Conservation (phyloP, 768 basidiomycete genomes). For the Leccinum olivaceopallidum region DNA sequence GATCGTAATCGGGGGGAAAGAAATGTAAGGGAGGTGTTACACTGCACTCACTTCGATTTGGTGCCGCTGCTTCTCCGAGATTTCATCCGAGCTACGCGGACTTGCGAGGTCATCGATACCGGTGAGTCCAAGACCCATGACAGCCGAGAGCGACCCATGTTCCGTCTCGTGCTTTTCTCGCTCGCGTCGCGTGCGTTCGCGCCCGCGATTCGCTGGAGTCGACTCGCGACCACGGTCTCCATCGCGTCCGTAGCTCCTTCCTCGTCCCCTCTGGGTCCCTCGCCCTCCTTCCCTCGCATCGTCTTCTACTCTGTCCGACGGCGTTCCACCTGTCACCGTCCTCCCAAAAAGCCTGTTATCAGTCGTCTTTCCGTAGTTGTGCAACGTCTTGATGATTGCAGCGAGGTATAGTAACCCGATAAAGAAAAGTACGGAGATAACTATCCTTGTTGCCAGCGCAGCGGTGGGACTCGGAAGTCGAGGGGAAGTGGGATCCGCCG, state of each 20-base stretch:
- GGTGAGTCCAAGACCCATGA: constrained; percentile 30
- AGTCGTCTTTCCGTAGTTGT: constrained; percentile 47
- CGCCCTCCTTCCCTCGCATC: constrained; percentile 3
- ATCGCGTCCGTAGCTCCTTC: neutral
- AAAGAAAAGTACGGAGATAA: constrained; percentile 51
- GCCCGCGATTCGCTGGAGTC: constrained; percentile 9
- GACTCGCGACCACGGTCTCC: constrained; percentile 4
- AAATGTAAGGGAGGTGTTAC: neutral
- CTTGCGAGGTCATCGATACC: constrained; percentile 22
- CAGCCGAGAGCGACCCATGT: constrained; percentile 22
- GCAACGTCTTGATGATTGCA: constrained; percentile 62
- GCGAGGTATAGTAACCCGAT: constrained; percentile 62
- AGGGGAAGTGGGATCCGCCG: constrained; percentile 37
- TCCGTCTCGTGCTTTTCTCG: constrained; percentile 11
- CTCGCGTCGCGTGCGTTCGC: constrained; percentile 7
- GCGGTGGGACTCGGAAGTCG: constrained; percentile 38
- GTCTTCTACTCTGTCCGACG: neutral
- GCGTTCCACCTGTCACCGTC: neutral
- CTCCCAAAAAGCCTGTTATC: neutral
- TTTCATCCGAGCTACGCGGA: constrained; percentile 15
- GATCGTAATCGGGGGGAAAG: neutral
- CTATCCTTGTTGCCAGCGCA: constrained; percentile 55
- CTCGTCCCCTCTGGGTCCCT: constrained; percentile 7
- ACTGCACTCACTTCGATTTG: neutral
- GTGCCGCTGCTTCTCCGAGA: constrained; percentile 12